Evolutionary conservation across 169 alveolate species (phyloP), one percentile per base, ranked within the genome.

Genomic region (Babesia ovis): DNA sequence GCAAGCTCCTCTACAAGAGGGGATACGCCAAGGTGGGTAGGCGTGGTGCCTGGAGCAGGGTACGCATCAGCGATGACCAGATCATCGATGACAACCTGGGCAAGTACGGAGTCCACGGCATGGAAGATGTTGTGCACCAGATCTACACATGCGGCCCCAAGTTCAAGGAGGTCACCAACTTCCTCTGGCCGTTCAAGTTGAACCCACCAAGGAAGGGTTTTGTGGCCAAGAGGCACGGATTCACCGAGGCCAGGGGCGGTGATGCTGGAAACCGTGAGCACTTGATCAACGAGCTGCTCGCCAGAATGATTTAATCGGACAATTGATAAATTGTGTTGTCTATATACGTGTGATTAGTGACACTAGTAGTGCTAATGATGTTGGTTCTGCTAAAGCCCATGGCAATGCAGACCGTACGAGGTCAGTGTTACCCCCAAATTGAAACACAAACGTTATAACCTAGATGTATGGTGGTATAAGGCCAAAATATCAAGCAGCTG

Each of bases 161-260:
- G 90, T 98, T 98, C 96, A 97, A 97, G 95, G 97, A 97, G 92
- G 99, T 96, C 69, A 95, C 96, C 93, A 94, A 94, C 90, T 95
- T 97, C 95, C 88, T 98, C 66, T 97, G 99, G 99, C 98, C 99
- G 42, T 98, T 97, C 97, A 97, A 98, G 86, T 95, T 98, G 68
- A 90, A 89, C 92, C 91, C 99, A 54, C 99, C 99, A 42, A 94
- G 93, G 83, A 97, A 97, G 73, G 99, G 99, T 46, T 97, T 96
- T 95, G 95, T 86, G 64, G 93, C 95, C 85, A 97, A 98, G 95
- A 94, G 99, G 73, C 98, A 95, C 85, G 97, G 98, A 50, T 97
- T 91, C 95, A 86, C 93, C 73, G 98, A 95, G 85, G 94, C 94
- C 53, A 93, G 97, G 50, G 98, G 98, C 32, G 99, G 93, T 25